Evolutionary conservation across 192 early-diverging fungal genomes (phyloP), one percentile per base, ranked within the genome.

Genomic region (Gorgonomyces haynaldii): DNA sequence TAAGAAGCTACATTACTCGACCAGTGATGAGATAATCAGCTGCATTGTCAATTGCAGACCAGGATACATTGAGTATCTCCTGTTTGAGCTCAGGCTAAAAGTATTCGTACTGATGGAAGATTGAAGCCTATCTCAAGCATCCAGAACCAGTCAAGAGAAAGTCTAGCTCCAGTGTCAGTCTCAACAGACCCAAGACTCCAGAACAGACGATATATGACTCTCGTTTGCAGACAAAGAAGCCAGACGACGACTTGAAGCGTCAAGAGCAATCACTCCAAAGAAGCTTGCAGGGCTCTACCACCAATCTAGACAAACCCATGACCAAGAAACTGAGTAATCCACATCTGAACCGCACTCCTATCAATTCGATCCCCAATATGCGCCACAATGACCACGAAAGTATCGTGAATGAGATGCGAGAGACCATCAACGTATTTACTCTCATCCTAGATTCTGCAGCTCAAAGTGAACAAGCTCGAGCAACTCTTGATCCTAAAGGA

Each of bases 401-500:
- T 15, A 41, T 69, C 30, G 56, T 69, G 22, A 13, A 34, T 3
- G 66, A 69, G 41, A 44, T 76, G 27, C 64, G 61, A n/a, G 69
- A 72, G 42, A 72, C 73, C 5, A 52, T 76, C n/a, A 55, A 58
- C 43, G 60, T 68, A 13, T 13, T n/a, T n/a, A n/a, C n/a, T n/a
- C n/a, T n/a, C n/a, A n/a, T n/a, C n/a, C n/a, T n/a, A n/a, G 66
- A 72, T 75, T 1, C 37, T 77, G 30, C 68, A 69, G 36, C 16
- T 71, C n/a, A 77, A 77, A 47, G 50, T 69, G 16, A 26, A 34
- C 6, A 77, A 71, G 50, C 47, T 77, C 45, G 74, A 77, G 34
- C 54, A 74, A 50, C 54, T 77, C 16, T 36, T 77, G 29, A 54
- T 36, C 24, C 56, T 69, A 22, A 65, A 61, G 30, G 59, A 61